Conservation (phyloP, 2,329 filamentous ascomycete species). For the Phialophora macrospora region DNA sequence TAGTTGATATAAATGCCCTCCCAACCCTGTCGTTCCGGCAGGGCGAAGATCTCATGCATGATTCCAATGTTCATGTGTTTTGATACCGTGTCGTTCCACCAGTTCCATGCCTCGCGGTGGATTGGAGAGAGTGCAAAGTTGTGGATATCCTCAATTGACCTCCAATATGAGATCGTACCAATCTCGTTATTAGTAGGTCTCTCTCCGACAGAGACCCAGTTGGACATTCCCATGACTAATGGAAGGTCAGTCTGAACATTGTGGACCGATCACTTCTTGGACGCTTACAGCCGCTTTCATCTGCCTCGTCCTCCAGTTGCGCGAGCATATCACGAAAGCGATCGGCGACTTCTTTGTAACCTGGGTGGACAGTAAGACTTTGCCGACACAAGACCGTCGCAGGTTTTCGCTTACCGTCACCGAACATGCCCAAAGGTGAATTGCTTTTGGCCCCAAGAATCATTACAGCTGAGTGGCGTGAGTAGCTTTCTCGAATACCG, state of each 20-base stretch:
- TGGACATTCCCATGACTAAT: constrained; percentile 50
- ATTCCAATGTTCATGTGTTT: constrained; percentile 53
- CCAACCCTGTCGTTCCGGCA: constrained; percentile 50
- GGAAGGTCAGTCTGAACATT: not conserved
- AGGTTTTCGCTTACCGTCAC: constrained; percentile 39
- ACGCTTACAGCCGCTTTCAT: constrained; percentile 50
- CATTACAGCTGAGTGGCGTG: constrained; percentile 42
- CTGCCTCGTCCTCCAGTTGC: constrained; percentile 41
- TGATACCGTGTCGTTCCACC: constrained; percentile 50
- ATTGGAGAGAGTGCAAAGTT: constrained; percentile 57
- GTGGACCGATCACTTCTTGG: not conserved
- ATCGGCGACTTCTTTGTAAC: constrained; percentile 39
- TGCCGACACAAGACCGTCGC: no score
- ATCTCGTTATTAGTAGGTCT: constrained; percentile 49
- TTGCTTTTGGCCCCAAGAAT: constrained; percentile 46
- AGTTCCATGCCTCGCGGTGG: constrained; percentile 59
- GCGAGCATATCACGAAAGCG: constrained; percentile 44
- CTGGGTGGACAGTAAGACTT: constrained; percentile 9
- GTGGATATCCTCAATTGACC: constrained; percentile 55
- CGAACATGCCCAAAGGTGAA: constrained; percentile 50
- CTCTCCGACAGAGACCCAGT: constrained; percentile 49
- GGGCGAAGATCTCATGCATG: constrained; percentile 61
- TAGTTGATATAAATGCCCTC: constrained; percentile 59
- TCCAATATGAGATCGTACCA: constrained; percentile 58
- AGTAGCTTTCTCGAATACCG: not conserved